Conservation (phyloP, 2,329 filamentous ascomycete genomes). For the Elsinoe perseae region DNA sequence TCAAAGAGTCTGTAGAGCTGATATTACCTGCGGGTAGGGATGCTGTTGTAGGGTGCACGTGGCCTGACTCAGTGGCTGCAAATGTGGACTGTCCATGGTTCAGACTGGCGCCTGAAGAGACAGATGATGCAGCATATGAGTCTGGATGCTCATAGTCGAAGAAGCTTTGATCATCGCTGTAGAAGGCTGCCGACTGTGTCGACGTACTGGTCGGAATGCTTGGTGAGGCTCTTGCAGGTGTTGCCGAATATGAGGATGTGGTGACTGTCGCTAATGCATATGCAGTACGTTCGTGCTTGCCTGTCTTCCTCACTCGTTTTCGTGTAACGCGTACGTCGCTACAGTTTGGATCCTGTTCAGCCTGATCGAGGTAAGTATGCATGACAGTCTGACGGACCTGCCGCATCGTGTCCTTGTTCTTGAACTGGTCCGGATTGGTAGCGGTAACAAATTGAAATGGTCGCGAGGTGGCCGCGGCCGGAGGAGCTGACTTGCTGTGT, state of each 20-base stretch:
- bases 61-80: not conserved
- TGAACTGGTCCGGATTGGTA: conserved; percentile 24
- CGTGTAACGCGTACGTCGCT: conserved; percentile 22
- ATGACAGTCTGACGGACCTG: conserved; percentile 28
- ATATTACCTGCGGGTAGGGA: not conserved
- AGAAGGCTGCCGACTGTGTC: not conserved
- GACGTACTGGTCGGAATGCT: not conserved
- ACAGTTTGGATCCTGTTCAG: conserved; percentile 23
- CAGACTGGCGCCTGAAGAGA: not conserved
- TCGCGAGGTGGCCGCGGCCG: not conserved
- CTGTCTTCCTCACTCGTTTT: not conserved
- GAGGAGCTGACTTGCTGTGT: not conserved
- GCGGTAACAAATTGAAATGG: conserved; percentile 24
- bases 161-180: not conserved
- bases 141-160: not conserved
- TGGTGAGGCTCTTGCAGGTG: not conserved
- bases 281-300: not conserved
- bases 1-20: not conserved
- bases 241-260: not conserved
- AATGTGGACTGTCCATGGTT: not conserved
- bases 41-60: not conserved
- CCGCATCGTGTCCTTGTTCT: conserved; percentile 25
- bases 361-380: conserved; percentile 28
- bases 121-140: not conserved
- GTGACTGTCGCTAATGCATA: not conserved